Conservation (phyloP, 2,329 filamentous ascomycete species). For the Magnaporthales sp. region DNA sequence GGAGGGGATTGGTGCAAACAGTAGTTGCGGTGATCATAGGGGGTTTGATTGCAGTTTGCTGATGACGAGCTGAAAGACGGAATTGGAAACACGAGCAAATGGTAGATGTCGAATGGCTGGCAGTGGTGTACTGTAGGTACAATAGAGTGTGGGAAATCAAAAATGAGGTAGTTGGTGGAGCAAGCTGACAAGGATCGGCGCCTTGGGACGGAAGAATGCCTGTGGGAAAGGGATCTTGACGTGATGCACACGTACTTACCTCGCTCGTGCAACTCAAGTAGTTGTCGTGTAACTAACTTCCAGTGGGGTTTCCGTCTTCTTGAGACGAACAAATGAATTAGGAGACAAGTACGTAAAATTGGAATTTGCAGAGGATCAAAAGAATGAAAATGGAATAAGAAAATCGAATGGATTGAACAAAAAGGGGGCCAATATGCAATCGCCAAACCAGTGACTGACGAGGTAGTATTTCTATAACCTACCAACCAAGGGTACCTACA, state of each 20-base stretch:
- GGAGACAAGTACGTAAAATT: background rate
- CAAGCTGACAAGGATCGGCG: background rate
- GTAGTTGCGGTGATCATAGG: background rate
- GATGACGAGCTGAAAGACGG: background rate
- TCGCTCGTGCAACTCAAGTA: background rate
- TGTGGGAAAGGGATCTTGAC: background rate
- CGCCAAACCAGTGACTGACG: background rate
- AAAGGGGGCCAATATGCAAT: background rate
- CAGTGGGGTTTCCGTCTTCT: background rate
- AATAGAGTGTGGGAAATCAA: background rate
- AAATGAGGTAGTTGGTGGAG: background rate
- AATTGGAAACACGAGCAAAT: background rate
- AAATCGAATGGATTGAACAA: background rate
- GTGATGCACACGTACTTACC: background rate
- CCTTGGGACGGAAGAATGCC: background rate
- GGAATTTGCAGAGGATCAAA: background rate
- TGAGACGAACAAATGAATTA: background rate
- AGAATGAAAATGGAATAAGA: too few species aligned
- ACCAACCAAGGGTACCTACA: background rate
- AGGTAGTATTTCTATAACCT: background rate
- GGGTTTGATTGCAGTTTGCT: background rate
- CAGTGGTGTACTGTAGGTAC: background rate
- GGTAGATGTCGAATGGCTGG: background rate
- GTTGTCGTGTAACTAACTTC: background rate
- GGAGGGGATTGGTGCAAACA: background rate